These are phyloP conservation scores for Saccharomycopsis schoenii DNA, from an alignment of 805 yeast genomes.

Conservation along the genomic window DNA sequence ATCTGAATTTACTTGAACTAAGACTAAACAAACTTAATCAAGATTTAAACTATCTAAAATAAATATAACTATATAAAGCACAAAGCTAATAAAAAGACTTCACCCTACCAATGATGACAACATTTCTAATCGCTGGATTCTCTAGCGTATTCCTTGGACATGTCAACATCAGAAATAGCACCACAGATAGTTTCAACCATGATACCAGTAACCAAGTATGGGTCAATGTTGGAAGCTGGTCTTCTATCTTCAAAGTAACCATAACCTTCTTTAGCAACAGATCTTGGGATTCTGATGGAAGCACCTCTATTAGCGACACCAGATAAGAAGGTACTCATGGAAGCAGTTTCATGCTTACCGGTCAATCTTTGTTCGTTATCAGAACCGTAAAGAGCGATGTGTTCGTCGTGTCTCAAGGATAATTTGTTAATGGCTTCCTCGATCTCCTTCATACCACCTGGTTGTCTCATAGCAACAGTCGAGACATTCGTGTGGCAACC, in stretches of 20 bases:
- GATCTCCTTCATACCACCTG: conserved; percentile 94
- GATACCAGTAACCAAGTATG: conserved; percentile 97
- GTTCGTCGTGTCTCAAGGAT: conserved; percentile 94
- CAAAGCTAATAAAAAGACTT: background rate
- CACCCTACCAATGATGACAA: background rate
- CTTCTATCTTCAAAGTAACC: conserved; percentile 99
- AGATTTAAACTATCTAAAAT: background rate
- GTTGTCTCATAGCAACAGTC: conserved; percentile 79
- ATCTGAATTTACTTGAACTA: background rate
- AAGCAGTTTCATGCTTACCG: conserved; percentile 98
- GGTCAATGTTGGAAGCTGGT: conserved; percentile 99
- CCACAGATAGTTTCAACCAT: conserved; percentile 96
- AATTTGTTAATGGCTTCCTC: conserved; percentile 89
- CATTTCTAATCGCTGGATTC: conserved; percentile 29
- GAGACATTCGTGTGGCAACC: conserved; percentile 99
- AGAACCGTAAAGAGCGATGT: conserved; percentile 87
- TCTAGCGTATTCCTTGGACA: conserved; percentile 83
- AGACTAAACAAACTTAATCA: background rate
- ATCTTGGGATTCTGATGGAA: conserved; percentile 96
- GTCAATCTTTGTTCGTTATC: conserved; percentile 94
- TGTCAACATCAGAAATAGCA: conserved; percentile 88
- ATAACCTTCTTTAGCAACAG: conserved; percentile 94
- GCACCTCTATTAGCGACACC: conserved; percentile 99
- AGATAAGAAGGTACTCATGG: conserved; percentile 78
- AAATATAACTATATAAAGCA: background rate